Evolutionary conservation across 2,329 filamentous ascomycete genomes (phyloP).

Genomic region (Cladosporium sp.): DNA sequence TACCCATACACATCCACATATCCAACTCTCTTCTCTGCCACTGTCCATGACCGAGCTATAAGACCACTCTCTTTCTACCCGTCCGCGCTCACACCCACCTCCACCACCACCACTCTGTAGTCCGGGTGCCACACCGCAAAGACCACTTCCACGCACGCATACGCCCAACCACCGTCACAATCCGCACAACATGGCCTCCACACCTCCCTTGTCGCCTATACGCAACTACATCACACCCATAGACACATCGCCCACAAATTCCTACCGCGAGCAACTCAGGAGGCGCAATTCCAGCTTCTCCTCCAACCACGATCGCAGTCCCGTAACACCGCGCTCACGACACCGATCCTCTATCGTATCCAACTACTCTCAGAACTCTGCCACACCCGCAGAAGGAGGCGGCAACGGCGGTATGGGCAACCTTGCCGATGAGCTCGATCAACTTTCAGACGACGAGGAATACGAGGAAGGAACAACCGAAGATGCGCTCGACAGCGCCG

Average conservation of each 20-base stretch:
- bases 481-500: conserved; percentile 14
- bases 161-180: not conserved
- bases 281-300: conserved; percentile 39
- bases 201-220: conserved; percentile 39
- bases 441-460: conserved; percentile 28
- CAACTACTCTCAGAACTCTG: conserved; percentile 30
- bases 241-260: conserved; percentile 36
- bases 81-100: not conserved
- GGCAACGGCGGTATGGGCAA: conserved; percentile 57
- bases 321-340: conserved; percentile 38
- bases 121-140: not conserved
- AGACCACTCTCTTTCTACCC: too few species aligned
- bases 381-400: conserved; percentile 34
- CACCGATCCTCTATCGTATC: conserved; percentile 32
- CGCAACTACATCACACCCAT: conserved; percentile 40
- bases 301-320: conserved; percentile 37
- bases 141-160: not conserved
- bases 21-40: not conserved
- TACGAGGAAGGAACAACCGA: conserved; percentile 25
- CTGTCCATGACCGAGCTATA: not conserved
- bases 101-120: not conserved
- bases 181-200: conserved; percentile 28
- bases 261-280: conserved; percentile 27
- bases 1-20: not conserved
- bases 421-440: conserved; percentile 71